Evolutionary conservation across 257 asterid genomes (phyloP).

Genomic region (Petunia axillaris): DNA sequence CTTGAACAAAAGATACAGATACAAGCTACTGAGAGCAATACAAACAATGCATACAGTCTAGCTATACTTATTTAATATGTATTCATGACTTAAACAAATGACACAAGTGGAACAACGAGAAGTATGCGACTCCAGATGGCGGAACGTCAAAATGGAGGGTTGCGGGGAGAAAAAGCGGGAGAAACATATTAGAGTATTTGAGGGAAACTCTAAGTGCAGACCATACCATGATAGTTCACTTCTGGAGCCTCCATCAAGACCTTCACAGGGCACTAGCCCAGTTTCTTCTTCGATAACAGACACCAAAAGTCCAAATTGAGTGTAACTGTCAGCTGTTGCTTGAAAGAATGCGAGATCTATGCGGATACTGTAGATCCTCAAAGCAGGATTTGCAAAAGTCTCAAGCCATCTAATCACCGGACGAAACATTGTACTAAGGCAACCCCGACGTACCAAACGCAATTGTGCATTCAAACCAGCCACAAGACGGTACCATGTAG

Average conservation of each 20-base stretch:
- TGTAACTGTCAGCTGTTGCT: conserved; percentile 66
- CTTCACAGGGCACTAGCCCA: conserved; percentile 47
- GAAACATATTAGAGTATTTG: background rate
- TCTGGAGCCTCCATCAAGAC: conserved; percentile 51
- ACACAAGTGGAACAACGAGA: background rate
- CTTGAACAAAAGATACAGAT: background rate
- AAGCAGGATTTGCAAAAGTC: conserved; percentile 83
- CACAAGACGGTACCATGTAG: conserved; percentile 96
- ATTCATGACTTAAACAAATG: background rate
- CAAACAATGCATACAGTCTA: background rate
- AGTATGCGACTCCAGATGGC: background rate
- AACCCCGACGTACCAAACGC: conserved; percentile 88
- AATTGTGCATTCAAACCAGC: conserved; percentile 99
- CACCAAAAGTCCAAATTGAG: conserved; percentile 82
- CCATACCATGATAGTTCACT: conserved; percentile 62
- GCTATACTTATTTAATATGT: background rate
- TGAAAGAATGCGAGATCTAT: conserved; percentile 90
- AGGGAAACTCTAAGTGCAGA: conserved; percentile 16
- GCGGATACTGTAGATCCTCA: conserved; percentile 61
- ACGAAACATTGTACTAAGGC: conserved; percentile 69
- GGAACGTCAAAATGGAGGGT: conserved; percentile 4
- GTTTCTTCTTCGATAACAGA: conserved; percentile 62
- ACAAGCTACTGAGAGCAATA: background rate
- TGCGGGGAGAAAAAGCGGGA: background rate
- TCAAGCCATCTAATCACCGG: conserved; percentile 84